Evolutionary conservation across 441 rosid genomes (phyloP).

Genomic region (Croton laevigatus): DNA sequence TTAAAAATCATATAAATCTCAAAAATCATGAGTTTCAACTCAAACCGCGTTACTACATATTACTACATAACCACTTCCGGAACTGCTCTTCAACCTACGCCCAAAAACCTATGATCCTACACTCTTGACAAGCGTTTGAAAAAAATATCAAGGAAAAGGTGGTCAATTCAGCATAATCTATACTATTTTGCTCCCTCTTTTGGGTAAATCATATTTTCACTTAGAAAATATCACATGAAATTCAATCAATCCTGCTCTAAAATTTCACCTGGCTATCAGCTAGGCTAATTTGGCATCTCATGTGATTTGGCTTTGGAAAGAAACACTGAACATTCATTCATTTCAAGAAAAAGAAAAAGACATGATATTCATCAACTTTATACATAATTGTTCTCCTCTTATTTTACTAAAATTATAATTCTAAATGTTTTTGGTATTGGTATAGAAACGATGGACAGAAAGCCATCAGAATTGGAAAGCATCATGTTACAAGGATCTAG

Average conservation of each 20-base stretch:
- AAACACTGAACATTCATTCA: not conserved
- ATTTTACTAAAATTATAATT: too few relatives aligned
- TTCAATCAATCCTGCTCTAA: not conserved
- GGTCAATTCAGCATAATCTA: not conserved
- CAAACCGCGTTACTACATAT: not conserved
- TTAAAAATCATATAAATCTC: slow-evolving; percentile 7
- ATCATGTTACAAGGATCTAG: not conserved
- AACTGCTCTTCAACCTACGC: not conserved
- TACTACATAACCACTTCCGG: not conserved
- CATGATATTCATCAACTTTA: not conserved
- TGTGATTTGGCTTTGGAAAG: not conserved
- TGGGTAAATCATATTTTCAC: not conserved
- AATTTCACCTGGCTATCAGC: not conserved
- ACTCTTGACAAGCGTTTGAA: not conserved
- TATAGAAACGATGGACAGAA: too few relatives aligned
- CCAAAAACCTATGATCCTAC: not conserved
- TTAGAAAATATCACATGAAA: not conserved
- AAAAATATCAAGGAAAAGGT: not conserved
- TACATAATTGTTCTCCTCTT: too few relatives aligned
- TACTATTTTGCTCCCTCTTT: too few relatives aligned
- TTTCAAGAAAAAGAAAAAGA: too few relatives aligned
- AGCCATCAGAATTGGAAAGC: not conserved
- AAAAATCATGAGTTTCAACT: slow-evolving; percentile 18
- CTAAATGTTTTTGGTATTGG: too few relatives aligned
- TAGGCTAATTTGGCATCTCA: not conserved